These are phyloP conservation scores for Carex scoparia DNA, from an alignment of 176 grass and related monocot species.

Conservation along the genomic window DNA sequence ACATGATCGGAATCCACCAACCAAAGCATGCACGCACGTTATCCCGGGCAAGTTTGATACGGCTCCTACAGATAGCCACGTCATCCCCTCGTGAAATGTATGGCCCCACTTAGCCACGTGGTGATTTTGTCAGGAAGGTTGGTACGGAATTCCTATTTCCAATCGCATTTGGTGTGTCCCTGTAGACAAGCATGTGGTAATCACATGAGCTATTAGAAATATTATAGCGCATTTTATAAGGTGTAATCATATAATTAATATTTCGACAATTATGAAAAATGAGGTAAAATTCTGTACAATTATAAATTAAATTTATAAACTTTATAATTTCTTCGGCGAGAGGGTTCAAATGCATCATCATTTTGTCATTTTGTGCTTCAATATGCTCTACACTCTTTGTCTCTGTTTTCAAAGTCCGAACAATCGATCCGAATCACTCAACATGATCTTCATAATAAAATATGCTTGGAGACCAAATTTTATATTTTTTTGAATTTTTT, in stretches of 20 bases:
- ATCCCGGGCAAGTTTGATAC: not conserved
- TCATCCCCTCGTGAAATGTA: constrained; percentile 1
- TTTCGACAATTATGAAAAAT: not conserved
- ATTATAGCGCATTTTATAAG: no score
- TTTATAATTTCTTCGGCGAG: no score
- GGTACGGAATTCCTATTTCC: not conserved
- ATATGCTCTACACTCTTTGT: no score
- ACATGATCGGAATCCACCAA: constrained; percentile 7
- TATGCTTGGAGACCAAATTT: no score
- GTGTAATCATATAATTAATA: no score
- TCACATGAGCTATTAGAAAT: not conserved
- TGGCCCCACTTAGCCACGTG: not conserved
- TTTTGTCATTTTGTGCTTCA: no score
- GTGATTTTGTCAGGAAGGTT: not conserved
- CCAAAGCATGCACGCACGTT: constrained; percentile 19
- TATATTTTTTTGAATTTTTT: no score
- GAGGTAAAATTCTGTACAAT: not conserved
- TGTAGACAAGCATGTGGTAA: not conserved
- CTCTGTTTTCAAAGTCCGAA: no score
- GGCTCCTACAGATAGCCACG: constrained; percentile 16
- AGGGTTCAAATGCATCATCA: no score
- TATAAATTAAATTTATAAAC: not conserved
- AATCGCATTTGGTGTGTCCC: no score
- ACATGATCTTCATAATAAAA: no score
- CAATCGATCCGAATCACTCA: no score